A percentile compares a stretch with the other conserved stretches of the same genome.
phyloP scores from a whole-genome alignment of 805 yeast genomes.

The Suhomyces prunicola region DNA sequence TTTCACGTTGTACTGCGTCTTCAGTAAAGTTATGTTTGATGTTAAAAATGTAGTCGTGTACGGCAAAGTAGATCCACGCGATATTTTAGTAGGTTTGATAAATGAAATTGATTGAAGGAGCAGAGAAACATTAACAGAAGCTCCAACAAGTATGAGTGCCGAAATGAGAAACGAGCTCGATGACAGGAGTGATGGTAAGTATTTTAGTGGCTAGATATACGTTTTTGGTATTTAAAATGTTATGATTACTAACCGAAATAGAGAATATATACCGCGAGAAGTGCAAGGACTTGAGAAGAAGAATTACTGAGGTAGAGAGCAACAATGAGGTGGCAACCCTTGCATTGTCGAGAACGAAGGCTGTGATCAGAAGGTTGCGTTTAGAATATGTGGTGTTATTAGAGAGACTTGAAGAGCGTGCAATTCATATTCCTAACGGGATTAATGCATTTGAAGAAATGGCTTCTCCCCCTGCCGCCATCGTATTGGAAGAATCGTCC shows the following conservation, averaged over 20 bases:
- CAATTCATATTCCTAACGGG: conserved; percentile 28
- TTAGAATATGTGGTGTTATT: conserved; percentile 78
- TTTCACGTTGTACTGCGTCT: background rate
- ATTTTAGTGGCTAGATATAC: background rate
- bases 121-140: background rate
- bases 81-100: background rate
- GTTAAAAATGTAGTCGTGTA: conserved; percentile 1
- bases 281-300: conserved; percentile 66
- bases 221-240: background rate
- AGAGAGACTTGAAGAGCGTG: conserved; percentile 70
- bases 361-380: conserved; percentile 72
- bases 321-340: conserved; percentile 73
- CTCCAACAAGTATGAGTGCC: background rate
- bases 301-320: conserved; percentile 70
- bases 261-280: conserved; percentile 53
- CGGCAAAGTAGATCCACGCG: conserved; percentile 1
- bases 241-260: conserved; percentile 5
- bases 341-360: conserved; percentile 73
- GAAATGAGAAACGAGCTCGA: background rate
- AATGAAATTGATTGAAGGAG: background rate
- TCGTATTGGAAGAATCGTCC: conserved; percentile 28
- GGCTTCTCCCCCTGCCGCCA: conserved; percentile 41
- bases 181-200: background rate
- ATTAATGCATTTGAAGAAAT: conserved; percentile 29
- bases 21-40: background rate